phyloP scores from a whole-genome alignment of 2,329 filamentous ascomycete species.

The Magnaporthiopsis poae region DNA sequence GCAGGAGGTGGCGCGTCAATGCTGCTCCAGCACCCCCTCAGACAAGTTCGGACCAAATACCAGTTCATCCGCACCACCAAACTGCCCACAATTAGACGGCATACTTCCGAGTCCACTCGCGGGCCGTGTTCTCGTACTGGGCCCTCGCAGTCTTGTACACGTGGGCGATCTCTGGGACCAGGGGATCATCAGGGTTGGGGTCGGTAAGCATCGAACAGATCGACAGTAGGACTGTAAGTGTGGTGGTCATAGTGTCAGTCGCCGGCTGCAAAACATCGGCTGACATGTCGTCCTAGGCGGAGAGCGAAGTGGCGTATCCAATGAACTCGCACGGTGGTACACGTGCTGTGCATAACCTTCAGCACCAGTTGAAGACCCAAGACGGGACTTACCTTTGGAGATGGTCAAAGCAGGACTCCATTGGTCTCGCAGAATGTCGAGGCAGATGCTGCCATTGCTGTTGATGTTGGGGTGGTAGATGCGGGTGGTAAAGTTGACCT shows the following conservation, averaged over 20 bases:
- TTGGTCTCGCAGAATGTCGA: slow-evolving; percentile 97
- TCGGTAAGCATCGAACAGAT: slow-evolving; percentile 99
- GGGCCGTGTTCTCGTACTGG: slow-evolving; percentile 88
- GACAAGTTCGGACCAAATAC: not conserved
- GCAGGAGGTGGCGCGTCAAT: too few species aligned
- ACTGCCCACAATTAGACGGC: slow-evolving; percentile 56
- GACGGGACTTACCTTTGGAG: slow-evolving; percentile 67
- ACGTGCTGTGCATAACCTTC: too few species aligned
- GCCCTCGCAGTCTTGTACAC: slow-evolving; percentile 98
- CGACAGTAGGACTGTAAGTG: slow-evolving; percentile 69
- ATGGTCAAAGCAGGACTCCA: slow-evolving; percentile 98
- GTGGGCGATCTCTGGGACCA: slow-evolving; percentile 97
- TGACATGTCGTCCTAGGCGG: too few species aligned
- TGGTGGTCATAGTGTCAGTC: too few species aligned
- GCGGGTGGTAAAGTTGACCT: slow-evolving; percentile 99
- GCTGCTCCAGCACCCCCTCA: too few species aligned
- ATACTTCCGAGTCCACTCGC: slow-evolving; percentile 99
- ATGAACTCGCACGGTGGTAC: too few species aligned
- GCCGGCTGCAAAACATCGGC: too few species aligned
- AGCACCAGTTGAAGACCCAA: not conserved
- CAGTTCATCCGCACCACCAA: not conserved
- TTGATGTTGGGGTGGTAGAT: slow-evolving; percentile 99
- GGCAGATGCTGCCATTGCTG: slow-evolving; percentile 97
- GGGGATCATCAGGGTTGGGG: slow-evolving; percentile 96
- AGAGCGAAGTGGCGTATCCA: too few species aligned